Percentiles rank a stretch among this genome's conserved stretches.
Evolutionary conservation across 2,329 filamentous ascomycete genomes (phyloP).

Genomic region (Talaromyces marneffei): DNA sequence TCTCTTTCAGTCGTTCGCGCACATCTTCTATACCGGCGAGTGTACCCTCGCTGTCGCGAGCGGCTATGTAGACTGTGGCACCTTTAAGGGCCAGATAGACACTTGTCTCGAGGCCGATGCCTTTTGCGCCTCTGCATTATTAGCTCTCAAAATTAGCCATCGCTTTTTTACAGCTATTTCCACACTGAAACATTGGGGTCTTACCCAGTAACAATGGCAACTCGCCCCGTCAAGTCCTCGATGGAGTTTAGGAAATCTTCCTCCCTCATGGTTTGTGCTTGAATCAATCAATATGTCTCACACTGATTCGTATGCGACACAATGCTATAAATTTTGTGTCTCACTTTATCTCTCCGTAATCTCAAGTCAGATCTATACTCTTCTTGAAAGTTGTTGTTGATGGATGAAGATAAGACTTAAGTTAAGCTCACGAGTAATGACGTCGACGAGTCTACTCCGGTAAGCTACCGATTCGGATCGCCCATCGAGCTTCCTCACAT

Average conservation of each 20-base stretch:
- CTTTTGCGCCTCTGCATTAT: slow-evolving; percentile 8
- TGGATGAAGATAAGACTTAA: background rate
- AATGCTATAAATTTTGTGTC: too few species aligned
- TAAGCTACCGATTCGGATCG: background rate
- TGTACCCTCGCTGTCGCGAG: slow-evolving; percentile 10
- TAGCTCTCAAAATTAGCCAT: background rate
- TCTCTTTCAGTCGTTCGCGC: slow-evolving; percentile 2
- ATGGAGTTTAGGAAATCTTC: slow-evolving; percentile 11
- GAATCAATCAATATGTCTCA: background rate
- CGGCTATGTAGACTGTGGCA: slow-evolving; percentile 12
- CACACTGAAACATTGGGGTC: too few species aligned
- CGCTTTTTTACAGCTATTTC: too few species aligned
- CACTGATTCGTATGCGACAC: background rate
- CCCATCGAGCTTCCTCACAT: background rate
- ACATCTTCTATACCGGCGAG: slow-evolving; percentile 9
- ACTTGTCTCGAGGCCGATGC: slow-evolving; percentile 13
- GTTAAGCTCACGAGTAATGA: background rate
- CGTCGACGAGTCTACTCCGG: background rate
- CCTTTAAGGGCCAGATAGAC: slow-evolving; percentile 13
- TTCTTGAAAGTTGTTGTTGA: background rate
- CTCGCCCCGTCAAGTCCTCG: slow-evolving; percentile 8
- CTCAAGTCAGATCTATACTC: too few species aligned
- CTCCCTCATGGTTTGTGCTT: slow-evolving; percentile 9
- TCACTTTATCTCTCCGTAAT: too few species aligned
- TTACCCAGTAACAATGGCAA: slow-evolving; percentile 13